phyloP scores from a whole-genome alignment of 148 eudicot species.

The Chenopodium quinoa region DNA sequence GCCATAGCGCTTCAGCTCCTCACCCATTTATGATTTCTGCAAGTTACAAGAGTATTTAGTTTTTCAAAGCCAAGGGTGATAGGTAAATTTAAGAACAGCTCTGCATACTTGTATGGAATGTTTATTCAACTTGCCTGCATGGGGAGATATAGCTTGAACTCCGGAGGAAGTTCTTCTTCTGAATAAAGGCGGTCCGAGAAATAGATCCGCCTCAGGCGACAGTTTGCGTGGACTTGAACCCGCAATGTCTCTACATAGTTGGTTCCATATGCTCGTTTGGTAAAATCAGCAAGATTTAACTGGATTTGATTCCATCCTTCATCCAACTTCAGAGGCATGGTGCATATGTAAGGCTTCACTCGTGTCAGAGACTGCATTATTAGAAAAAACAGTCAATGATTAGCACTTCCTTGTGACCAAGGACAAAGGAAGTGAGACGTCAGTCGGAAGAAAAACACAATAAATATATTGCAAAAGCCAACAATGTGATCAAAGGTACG shows the following conservation, averaged over 20 bases:
- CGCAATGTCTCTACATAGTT: slow-evolving; percentile 93
- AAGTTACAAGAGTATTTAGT: slow-evolving; percentile 1
- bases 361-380: slow-evolving; percentile 72
- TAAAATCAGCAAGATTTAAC: slow-evolving; percentile 86
- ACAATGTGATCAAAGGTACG: neutral
- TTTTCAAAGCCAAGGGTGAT: neutral
- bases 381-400: neutral
- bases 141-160: slow-evolving; percentile 93
- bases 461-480: neutral
- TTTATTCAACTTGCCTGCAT: slow-evolving; percentile 60
- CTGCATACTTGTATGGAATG: neutral
- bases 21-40: slow-evolving; percentile 28
- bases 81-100: neutral
- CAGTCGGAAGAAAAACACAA: neutral
- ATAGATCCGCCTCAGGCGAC: slow-evolving; percentile 88
- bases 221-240: slow-evolving; percentile 98
- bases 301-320: slow-evolving; percentile 99
- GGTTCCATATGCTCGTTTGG: slow-evolving; percentile 96
- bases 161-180: slow-evolving; percentile 98
- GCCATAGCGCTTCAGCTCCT: slow-evolving; percentile 2
- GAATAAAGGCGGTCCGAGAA: slow-evolving; percentile 96
- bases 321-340: slow-evolving; percentile 97
- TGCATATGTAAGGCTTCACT: slow-evolving; percentile 96
- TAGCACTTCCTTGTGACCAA: neutral
- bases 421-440: neutral